Conservation (phyloP, 768 basidiomycete genomes). For the Auricularia auricula-judae region DNA sequence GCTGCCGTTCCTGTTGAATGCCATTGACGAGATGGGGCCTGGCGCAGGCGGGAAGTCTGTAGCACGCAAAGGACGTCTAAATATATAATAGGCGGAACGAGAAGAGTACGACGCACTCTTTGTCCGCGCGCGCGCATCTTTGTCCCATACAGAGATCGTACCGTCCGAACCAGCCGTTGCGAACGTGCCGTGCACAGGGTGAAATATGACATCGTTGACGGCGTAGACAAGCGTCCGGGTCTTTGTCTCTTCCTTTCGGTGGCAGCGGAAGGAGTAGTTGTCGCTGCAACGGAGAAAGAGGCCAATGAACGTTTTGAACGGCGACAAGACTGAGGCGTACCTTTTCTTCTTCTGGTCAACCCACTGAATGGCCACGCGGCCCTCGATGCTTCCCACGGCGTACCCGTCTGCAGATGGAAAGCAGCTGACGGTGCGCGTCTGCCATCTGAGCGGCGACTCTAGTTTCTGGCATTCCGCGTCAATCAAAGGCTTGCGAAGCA, state of each 20-base stretch:
- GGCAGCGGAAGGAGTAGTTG: constrained; percentile 53
- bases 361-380: constrained; percentile 32
- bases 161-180: constrained; percentile 23
- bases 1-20: constrained; percentile 11
- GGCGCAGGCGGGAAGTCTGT: background rate
- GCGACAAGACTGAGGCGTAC: constrained; percentile 6
- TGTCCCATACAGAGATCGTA: constrained; percentile 22
- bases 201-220: constrained; percentile 48
- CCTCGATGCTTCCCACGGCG: constrained; percentile 10
- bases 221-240: constrained; percentile 39
- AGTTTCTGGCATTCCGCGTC: constrained; percentile 11
- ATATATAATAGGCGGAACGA: background rate
- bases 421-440: constrained; percentile 14
- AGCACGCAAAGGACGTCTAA: background rate
- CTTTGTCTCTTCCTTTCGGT: constrained; percentile 28
- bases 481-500: background rate
- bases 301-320: background rate
- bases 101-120: constrained; percentile 13
- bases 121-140: constrained; percentile 24
- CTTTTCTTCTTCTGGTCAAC: background rate
- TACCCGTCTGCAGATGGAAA: constrained; percentile 10
- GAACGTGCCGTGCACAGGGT: constrained; percentile 44
- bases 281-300: constrained; percentile 16
- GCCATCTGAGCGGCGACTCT: constrained; percentile 27
- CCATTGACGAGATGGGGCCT: constrained; percentile 4